Conservation (phyloP, 164 flowering plant species). For the Aristolochia contorta region DNA sequence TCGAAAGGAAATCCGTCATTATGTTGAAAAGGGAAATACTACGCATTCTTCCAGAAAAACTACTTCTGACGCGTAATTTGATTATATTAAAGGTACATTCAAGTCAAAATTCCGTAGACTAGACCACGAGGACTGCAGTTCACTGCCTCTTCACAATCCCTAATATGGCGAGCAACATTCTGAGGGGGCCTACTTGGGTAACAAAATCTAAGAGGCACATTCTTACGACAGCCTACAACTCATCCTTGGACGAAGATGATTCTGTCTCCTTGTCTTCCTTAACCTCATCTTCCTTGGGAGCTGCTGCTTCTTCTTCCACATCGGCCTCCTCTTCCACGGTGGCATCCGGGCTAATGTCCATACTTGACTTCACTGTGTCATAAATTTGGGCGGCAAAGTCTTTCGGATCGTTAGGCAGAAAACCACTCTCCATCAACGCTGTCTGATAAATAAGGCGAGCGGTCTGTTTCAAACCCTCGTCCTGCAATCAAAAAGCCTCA, state of each 20-base stretch:
- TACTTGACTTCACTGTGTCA: slow-evolving; percentile 59
- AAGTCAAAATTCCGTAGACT: too few relatives aligned
- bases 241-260: slow-evolving; percentile 15
- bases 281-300: slow-evolving; percentile 12
- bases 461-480: slow-evolving; percentile 59
- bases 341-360: slow-evolving; percentile 73
- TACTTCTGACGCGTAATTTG: background rate
- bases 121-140: too few relatives aligned
- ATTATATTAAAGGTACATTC: too few relatives aligned
- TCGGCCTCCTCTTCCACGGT: slow-evolving; percentile 72
- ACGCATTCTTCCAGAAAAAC: background rate
- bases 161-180: too few relatives aligned
- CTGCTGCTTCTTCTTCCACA: slow-evolving; percentile 33
- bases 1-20: too few relatives aligned
- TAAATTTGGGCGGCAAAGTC: slow-evolving; percentile 81
- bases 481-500: slow-evolving; percentile 30
- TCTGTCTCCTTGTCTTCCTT: slow-evolving; percentile 26
- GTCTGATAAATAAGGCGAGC: slow-evolving; percentile 90
- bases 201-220: too few relatives aligned
- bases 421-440: slow-evolving; percentile 93
- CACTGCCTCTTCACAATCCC: too few relatives aligned
- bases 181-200: too few relatives aligned
- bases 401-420: slow-evolving; percentile 61
- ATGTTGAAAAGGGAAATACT: too few relatives aligned
- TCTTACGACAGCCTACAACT: slow-evolving; percentile 36